Conservation (phyloP, 2,329 filamentous ascomycete species). For the Teratosphaeriaceae sp. region DNA sequence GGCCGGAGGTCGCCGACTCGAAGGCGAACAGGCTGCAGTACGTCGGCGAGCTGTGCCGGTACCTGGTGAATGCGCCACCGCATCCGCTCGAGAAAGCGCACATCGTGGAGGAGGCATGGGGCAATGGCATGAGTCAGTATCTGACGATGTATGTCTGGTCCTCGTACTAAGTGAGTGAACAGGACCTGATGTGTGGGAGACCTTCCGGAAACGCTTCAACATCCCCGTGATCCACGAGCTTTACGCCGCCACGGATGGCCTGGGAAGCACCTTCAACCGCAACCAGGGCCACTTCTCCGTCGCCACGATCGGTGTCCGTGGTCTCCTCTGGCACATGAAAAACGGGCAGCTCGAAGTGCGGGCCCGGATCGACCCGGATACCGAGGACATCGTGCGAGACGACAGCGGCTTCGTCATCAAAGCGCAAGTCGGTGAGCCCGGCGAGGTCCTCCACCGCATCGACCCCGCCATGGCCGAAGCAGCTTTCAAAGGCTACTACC, state of each 20-base stretch:
- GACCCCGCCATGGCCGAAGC: slow-evolving; percentile 55
- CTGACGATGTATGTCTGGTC: no score
- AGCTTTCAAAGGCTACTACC: slow-evolving; percentile 76
- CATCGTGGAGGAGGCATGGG: slow-evolving; percentile 63
- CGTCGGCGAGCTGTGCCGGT: slow-evolving; percentile 78
- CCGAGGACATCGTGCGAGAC: slow-evolving; percentile 60
- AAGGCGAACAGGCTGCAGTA: slow-evolving; percentile 74
- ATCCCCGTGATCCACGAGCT: slow-evolving; percentile 29
- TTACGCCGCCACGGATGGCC: slow-evolving; percentile 31
- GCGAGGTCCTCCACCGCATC: slow-evolving; percentile 67
- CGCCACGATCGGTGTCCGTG: slow-evolving; percentile 20
- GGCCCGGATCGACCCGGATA: slow-evolving; percentile 61
- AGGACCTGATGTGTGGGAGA: slow-evolving; percentile 56
- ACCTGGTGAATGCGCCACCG: slow-evolving; percentile 61
- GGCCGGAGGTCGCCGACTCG: slow-evolving; percentile 62
- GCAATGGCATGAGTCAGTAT: slow-evolving; percentile 68
- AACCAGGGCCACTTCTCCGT: slow-evolving; percentile 23
- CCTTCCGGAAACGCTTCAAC: slow-evolving; percentile 63
- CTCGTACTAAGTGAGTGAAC: no score
- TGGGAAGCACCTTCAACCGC: slow-evolving; percentile 21
- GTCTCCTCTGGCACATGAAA: slow-evolving; percentile 19
- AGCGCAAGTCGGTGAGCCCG: slow-evolving; percentile 56
- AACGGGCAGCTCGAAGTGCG: slow-evolving; percentile 41
- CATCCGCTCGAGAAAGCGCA: slow-evolving; percentile 65
- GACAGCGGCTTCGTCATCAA: slow-evolving; percentile 59